A percentile compares a stretch with the other conserved stretches of the same genome.
Conservation (phyloP, 441 rosid genomes). For the Pelargonium fulgidum region DNA sequence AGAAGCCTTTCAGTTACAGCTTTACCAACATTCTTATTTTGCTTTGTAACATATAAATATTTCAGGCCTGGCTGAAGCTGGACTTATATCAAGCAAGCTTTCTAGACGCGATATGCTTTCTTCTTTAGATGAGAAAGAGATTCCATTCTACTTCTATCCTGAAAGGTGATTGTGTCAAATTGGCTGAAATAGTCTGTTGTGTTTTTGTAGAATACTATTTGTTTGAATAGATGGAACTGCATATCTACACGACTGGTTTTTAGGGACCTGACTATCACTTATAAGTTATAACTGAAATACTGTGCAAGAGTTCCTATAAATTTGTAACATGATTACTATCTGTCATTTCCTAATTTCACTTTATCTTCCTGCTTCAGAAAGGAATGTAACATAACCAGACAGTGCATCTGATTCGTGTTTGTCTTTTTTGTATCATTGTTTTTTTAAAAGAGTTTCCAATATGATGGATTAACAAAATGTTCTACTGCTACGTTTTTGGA, state of each 20-base stretch:
- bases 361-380: no score
- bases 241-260: not conserved
- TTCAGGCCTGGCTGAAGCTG: slow-evolving; percentile 96
- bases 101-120: slow-evolving; percentile 53
- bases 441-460: no score
- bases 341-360: no score
- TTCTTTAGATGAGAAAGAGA: slow-evolving; percentile 32
- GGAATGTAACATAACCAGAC: no score
- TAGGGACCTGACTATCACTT: not conserved
- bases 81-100: slow-evolving; percentile 88
- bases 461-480: no score
- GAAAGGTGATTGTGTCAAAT: slow-evolving; percentile 46
- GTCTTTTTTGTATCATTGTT: no score
- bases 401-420: no score
- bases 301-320: no score
- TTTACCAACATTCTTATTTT: not conserved
- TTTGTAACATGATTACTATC: no score
- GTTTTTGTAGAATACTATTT: slow-evolving; percentile 9
- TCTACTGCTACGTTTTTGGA: not conserved
- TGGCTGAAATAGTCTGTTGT: slow-evolving; percentile 7
- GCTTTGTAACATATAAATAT: slow-evolving; percentile 18
- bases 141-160: slow-evolving; percentile 52
- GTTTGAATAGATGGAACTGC: not conserved
- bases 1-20: slow-evolving; percentile 15
- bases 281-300: no score